Percentiles rank a stretch among this genome's conserved stretches.
Evolutionary conservation across 805 yeast species (phyloP).

Genomic region (Wickerhamiella hasegawae): DNA sequence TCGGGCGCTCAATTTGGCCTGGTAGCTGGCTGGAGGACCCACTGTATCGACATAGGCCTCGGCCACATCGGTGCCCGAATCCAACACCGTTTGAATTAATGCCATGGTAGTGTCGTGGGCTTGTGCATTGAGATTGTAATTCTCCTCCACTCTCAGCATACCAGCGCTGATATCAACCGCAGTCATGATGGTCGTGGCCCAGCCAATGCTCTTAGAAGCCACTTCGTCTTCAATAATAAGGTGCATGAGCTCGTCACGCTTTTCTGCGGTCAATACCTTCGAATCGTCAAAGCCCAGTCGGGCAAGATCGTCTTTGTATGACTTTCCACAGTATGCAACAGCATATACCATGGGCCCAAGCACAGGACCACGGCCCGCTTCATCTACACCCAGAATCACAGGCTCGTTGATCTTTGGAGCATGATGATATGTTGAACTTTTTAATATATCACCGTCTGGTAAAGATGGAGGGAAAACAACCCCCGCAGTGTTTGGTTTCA

Average conservation of each 20-base stretch:
- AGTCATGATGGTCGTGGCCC: constrained; percentile 73
- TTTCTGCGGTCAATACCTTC: constrained; percentile 61
- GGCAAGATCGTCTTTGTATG: constrained; percentile 33
- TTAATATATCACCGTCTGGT: constrained; percentile 8
- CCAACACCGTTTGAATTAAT: constrained; percentile 49
- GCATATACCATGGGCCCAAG: constrained; percentile 98
- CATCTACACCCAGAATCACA: constrained; percentile 75
- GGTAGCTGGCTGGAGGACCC: constrained; percentile 84
- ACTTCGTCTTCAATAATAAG: constrained; percentile 35
- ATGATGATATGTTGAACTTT: constrained; percentile 15
- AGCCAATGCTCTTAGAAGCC: constrained; percentile 51
- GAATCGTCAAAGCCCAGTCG: constrained; percentile 85
- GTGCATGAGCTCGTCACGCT: constrained; percentile 45
- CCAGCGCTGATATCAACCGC: constrained; percentile 79
- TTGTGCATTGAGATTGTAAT: constrained; percentile 76
- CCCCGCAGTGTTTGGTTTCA: no score
- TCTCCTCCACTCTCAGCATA: constrained; percentile 58
- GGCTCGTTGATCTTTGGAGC: constrained; percentile 7
- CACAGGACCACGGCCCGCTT: constrained; percentile 98
- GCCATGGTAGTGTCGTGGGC: constrained; percentile 90
- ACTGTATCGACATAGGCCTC: constrained; percentile 89
- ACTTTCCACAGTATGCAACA: constrained; percentile 53
- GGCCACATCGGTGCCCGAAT: constrained; percentile 42
- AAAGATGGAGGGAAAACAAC: constrained; percentile 14
- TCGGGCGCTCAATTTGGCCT: constrained; percentile 45